Evolutionary conservation across 75 land plant genomes (phyloP).

Genomic region (Cryptomeria japonica): DNA sequence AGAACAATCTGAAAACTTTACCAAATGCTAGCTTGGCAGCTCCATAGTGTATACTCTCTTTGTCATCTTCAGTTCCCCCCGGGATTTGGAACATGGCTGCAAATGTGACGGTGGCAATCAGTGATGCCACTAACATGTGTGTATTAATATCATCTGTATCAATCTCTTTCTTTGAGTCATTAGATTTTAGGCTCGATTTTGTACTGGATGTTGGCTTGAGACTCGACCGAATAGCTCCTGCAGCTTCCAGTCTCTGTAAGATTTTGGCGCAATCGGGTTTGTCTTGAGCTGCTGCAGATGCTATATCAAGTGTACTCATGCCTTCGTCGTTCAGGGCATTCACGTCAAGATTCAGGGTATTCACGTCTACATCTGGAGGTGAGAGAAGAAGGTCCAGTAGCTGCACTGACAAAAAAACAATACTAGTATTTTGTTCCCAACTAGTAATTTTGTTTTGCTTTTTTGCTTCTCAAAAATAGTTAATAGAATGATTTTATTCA

Average conservation of each 20-base stretch:
- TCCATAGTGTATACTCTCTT: background rate
- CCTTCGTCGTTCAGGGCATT: background rate
- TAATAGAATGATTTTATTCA: too few species aligned
- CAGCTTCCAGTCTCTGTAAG: background rate
- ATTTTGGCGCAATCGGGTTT: background rate
- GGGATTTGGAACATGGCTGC: background rate
- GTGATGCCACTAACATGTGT: background rate
- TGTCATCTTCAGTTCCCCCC: background rate
- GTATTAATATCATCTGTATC: too few species aligned
- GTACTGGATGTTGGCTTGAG: background rate
- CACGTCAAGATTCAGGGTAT: too few species aligned
- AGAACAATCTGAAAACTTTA: background rate
- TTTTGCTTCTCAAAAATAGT: too few species aligned
- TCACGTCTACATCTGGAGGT: too few species aligned
- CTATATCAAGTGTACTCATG: background rate
- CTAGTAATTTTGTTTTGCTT: too few species aligned
- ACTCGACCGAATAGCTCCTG: background rate
- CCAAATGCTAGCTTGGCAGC: background rate
- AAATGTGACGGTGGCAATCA: background rate
- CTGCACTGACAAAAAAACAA: too few species aligned
- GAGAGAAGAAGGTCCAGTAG: too few species aligned
- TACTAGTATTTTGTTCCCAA: too few species aligned
- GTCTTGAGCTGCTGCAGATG: background rate
- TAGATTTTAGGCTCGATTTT: too few species aligned
- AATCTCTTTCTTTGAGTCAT: background rate